A percentile compares a stretch with the other conserved stretches of the same genome.
Evolutionary conservation across 306 rosid genomes (phyloP).

Genomic region (Rosa chinensis): DNA sequence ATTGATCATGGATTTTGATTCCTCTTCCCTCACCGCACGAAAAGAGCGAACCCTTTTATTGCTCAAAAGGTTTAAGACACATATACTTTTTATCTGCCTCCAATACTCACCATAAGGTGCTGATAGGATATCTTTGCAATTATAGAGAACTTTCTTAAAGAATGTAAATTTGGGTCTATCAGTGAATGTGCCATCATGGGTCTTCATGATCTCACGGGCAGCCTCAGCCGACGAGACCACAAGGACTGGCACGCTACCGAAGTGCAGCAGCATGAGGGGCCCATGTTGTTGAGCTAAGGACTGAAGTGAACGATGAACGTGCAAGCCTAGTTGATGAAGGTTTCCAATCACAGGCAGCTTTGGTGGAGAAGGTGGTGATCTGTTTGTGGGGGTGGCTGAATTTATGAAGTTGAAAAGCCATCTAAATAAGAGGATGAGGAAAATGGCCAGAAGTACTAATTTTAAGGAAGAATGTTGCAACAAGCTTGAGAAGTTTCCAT

Average conservation of each 20-base stretch:
- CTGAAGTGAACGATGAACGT: constrained; percentile 37
- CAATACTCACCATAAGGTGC: constrained; percentile 47
- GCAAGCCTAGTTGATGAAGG: constrained; percentile 42
- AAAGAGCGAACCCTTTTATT: not conserved
- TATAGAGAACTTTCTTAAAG: constrained; percentile 25
- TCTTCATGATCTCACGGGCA: constrained; percentile 44
- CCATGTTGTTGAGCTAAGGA: constrained; percentile 38
- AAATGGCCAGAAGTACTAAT: not conserved
- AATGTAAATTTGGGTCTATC: constrained; percentile 14
- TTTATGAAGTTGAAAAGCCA: not conserved
- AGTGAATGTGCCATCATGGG: constrained; percentile 35
- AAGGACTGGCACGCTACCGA: constrained; percentile 24
- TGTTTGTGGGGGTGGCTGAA: not conserved
- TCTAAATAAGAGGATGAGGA: not conserved
- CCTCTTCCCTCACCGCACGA: not conserved
- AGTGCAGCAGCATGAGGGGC: constrained; percentile 43
- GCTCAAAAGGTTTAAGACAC: constrained; percentile 1
- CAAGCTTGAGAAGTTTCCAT: not conserved
- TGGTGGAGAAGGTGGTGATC: constrained; percentile 1
- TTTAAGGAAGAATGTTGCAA: not conserved
- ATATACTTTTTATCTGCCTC: constrained; percentile 36
- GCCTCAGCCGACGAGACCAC: constrained; percentile 35
- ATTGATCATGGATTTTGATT: not conserved
- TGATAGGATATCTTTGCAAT: constrained; percentile 30
- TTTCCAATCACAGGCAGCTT: constrained; percentile 35